These are phyloP conservation scores for Sporothrix dimorphospora DNA, from an alignment of 2,329 filamentous ascomycete species.

Conservation along the genomic window DNA sequence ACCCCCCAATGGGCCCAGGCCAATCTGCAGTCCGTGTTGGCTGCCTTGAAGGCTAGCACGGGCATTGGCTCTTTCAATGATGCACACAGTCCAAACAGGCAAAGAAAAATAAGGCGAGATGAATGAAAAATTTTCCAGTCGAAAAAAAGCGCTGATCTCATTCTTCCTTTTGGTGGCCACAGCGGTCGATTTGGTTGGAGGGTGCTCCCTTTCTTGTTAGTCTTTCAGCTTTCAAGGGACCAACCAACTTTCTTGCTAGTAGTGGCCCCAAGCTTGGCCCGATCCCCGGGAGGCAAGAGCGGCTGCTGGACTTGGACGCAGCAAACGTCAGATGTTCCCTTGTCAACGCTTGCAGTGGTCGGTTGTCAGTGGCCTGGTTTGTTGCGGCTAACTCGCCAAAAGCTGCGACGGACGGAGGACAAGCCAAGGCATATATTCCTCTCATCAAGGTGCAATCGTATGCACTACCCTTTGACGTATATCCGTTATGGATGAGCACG, in stretches of 20 bases:
- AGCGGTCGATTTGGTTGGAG: background rate
- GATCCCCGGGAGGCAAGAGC: background rate
- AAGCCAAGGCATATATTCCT: constrained; percentile 3
- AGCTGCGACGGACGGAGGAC: background rate
- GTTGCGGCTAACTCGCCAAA: constrained; percentile 22
- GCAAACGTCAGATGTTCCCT: background rate
- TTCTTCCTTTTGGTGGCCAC: background rate
- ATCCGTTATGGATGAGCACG: no score
- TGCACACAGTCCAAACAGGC: background rate
- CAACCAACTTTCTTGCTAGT: background rate
- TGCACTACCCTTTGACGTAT: no score
- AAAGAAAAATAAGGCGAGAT: background rate
- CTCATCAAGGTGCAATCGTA: background rate
- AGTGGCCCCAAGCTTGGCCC: no score
- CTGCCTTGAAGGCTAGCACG: background rate
- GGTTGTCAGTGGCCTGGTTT: background rate
- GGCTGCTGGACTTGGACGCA: background rate
- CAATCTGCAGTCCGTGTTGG: constrained; percentile 16
- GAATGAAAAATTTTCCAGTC: constrained; percentile 12
- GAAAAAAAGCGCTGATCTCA: constrained; percentile 9
- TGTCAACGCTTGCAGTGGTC: background rate
- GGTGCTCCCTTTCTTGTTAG: constrained; percentile 5
- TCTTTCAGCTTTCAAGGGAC: background rate
- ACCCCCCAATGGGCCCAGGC: background rate
- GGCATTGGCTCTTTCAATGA: background rate